phyloP scores from a whole-genome alignment of 164 flowering plant genomes.

The Paratinospora sagittata region DNA sequence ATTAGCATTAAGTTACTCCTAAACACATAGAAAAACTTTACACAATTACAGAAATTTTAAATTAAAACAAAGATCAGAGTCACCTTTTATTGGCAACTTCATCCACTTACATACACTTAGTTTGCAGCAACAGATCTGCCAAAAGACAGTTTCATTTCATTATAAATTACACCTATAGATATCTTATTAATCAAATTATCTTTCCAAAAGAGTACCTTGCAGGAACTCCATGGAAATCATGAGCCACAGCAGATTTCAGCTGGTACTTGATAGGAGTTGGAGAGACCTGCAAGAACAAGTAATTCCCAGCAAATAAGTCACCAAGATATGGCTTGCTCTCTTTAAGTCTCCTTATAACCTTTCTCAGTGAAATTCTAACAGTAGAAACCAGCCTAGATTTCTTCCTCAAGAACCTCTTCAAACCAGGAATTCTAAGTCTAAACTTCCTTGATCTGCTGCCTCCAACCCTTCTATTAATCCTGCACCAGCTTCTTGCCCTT shows the following conservation, averaged over 20 bases:
- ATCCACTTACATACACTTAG: neutral
- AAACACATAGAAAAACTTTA: neutral
- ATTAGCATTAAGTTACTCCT: too few species aligned
- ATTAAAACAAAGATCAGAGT: neutral
- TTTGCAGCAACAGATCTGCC: neutral
- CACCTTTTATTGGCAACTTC: neutral
- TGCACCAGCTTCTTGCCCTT: constrained; percentile 18
- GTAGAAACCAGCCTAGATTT: constrained; percentile 22
- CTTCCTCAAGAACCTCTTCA: constrained; percentile 34
- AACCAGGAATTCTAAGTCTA: constrained; percentile 20
- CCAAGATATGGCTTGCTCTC: constrained; percentile 56
- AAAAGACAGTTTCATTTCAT: neutral
- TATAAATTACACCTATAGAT: neutral
- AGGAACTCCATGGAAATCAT: constrained; percentile 18
- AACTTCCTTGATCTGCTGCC: constrained; percentile 19
- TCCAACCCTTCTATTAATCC: constrained; percentile 9
- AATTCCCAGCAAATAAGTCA: constrained; percentile 79
- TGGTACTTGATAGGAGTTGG: constrained; percentile 38
- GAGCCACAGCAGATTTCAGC: constrained; percentile 14
- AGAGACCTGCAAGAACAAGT: constrained; percentile 62
- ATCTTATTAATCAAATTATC: constrained; percentile 10
- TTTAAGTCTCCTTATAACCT: constrained; percentile 50
- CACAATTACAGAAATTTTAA: neutral
- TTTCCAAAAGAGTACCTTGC: constrained; percentile 17
- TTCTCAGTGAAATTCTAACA: constrained; percentile 27